Conservation (phyloP, 371 early-diverging fungal species). For the Actinomucor elegans region DNA sequence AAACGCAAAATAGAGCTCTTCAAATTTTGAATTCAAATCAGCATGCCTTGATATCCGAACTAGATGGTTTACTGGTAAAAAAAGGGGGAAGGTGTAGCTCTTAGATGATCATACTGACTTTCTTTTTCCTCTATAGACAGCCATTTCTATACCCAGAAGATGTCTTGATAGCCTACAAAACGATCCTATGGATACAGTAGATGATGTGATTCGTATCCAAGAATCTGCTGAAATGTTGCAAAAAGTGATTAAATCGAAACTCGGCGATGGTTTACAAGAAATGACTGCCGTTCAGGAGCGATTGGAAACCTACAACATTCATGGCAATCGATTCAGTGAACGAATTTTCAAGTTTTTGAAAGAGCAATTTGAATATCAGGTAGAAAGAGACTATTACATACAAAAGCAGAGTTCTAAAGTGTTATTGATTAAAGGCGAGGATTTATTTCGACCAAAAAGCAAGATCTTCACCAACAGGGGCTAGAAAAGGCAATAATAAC, state of each 20-base stretch:
- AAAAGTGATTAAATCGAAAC: constrained; percentile 71
- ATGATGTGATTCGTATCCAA: constrained; percentile 79
- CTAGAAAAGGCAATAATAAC: constrained; percentile 29
- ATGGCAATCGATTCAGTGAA: constrained; percentile 78
- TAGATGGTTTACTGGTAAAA: constrained; percentile 75
- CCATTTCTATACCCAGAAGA: constrained; percentile 40
- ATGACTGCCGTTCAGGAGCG: constrained; percentile 82
- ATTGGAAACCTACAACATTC: constrained; percentile 72
- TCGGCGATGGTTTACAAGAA: constrained; percentile 69
- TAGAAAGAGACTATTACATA: constrained; percentile 33
- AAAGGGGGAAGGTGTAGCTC: no score
- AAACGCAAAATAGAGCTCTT: constrained; percentile 87
- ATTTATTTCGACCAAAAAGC: constrained; percentile 52
- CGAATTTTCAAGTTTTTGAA: constrained; percentile 79
- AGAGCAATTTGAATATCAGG: constrained; percentile 63
- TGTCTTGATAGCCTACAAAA: constrained; percentile 66
- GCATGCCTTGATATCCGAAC: constrained; percentile 73
- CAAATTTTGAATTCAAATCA: constrained; percentile 89
- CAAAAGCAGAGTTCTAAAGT: constrained; percentile 15
- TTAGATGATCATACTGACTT: neutral
- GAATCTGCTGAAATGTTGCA: constrained; percentile 78
- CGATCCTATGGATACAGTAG: constrained; percentile 79
- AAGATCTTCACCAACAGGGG: constrained; percentile 40
- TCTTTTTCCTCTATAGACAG: constrained; percentile 18
- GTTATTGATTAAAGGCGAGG: no score